Conservation (phyloP, 2,329 filamentous ascomycete species). For the Thelonectria rubi region DNA sequence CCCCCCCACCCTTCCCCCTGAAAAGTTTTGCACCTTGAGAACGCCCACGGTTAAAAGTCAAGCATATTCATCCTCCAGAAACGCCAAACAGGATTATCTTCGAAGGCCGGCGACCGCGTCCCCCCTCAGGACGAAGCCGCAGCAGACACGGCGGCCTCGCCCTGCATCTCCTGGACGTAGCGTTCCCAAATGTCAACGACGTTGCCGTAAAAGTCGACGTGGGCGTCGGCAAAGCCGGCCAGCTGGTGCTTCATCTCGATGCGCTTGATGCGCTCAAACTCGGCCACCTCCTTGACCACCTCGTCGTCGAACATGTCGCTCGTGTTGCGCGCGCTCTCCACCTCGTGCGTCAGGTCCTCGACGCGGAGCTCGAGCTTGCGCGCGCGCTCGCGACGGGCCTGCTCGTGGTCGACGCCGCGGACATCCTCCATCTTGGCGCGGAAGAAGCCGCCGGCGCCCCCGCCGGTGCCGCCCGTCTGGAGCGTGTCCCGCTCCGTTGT, state of each 20-base stretch:
- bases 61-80: background rate
- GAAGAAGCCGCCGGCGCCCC: conserved; percentile 84
- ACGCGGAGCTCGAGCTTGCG: conserved; percentile 93
- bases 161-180: conserved; percentile 90
- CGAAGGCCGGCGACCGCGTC: too few species aligned
- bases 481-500: conserved; percentile 86
- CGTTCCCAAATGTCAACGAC: conserved; percentile 87
- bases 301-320: conserved; percentile 96
- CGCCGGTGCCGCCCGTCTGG: conserved; percentile 66
- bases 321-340: conserved; percentile 85
- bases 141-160: conserved; percentile 56
- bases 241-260: conserved; percentile 90
- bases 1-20: background rate
- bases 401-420: conserved; percentile 94
- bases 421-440: conserved; percentile 96
- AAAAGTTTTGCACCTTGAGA: background rate
- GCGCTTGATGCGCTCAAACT: conserved; percentile 97
- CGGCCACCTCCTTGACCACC: conserved; percentile 88
- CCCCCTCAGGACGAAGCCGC: conserved; percentile 19
- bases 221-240: conserved; percentile 82
- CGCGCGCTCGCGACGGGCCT: conserved; percentile 83
- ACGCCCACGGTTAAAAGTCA: background rate
- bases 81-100: background rate
- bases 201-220: conserved; percentile 85
- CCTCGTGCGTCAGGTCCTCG: conserved; percentile 88